These are phyloP conservation scores for Jacaranda mimosifolia DNA, from an alignment of 257 asterid species.

Conservation along the genomic window DNA sequence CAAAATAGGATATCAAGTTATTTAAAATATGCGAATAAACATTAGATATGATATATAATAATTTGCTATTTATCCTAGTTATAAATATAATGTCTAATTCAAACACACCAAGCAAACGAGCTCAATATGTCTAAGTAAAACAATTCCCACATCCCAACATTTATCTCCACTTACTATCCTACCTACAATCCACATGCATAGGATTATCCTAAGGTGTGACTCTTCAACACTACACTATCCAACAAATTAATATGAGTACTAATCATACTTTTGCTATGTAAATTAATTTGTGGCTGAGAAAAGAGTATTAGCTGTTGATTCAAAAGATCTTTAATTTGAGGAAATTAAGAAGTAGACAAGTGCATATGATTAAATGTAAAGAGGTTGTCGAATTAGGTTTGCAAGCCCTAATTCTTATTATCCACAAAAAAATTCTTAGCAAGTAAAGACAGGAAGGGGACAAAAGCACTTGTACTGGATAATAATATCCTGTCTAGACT, in stretches of 20 bases:
- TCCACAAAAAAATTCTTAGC: constrained; percentile 47
- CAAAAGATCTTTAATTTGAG: constrained; percentile 10
- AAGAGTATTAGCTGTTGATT: constrained; percentile 26
- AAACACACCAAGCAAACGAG: too few relatives aligned
- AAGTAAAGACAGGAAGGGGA: constrained; percentile 49
- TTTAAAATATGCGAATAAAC: too few relatives aligned
- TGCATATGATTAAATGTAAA: constrained; percentile 37
- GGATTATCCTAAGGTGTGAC: neutral
- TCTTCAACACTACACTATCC: too few relatives aligned
- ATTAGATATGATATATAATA: too few relatives aligned
- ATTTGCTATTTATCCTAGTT: too few relatives aligned
- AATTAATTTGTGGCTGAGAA: constrained; percentile 27
- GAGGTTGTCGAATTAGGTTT: constrained; percentile 55
- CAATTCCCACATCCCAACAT: neutral
- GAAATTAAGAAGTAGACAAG: constrained; percentile 30
- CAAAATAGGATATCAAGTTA: too few relatives aligned
- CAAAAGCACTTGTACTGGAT: constrained; percentile 50
- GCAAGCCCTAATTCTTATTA: constrained; percentile 30
- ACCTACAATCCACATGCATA: neutral
- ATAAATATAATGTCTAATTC: too few relatives aligned
- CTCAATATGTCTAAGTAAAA: neutral
- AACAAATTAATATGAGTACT: neutral
- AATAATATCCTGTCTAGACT: constrained; percentile 50
- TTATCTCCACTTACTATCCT: too few relatives aligned
- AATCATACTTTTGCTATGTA: neutral